phyloP scores from a whole-genome alignment of 768 basidiomycete genomes.

The Leccinum ochraceum region DNA sequence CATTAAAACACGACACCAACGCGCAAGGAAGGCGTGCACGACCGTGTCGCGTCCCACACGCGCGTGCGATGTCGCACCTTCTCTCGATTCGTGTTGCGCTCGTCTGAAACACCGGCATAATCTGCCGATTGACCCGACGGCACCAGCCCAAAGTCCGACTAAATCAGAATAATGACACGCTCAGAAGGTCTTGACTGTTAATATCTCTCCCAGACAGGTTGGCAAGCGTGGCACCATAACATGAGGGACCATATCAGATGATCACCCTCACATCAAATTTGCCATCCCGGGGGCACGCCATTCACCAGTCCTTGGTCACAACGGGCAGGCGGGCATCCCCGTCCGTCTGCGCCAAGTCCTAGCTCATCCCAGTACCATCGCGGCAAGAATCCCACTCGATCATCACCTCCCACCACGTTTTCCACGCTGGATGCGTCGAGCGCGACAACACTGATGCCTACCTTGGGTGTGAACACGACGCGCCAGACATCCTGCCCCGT shows the following conservation, averaged over 20 bases:
- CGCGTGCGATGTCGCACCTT: slow-evolving; percentile 1
- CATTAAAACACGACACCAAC: slow-evolving; percentile 18
- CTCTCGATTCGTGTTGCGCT: slow-evolving; percentile 7
- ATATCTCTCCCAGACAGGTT: slow-evolving; percentile 12
- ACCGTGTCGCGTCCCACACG: not conserved
- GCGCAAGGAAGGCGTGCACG: slow-evolving; percentile 7
- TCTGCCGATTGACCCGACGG: slow-evolving; percentile 18
- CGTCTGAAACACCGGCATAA: slow-evolving; percentile 17
- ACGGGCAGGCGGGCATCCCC: slow-evolving; percentile 9
- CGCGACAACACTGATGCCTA: slow-evolving; percentile 51
- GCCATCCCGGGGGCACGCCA: slow-evolving; percentile 22
- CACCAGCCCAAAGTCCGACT: slow-evolving; percentile 25
- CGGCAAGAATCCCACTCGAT: slow-evolving; percentile 79
- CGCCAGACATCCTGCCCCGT: slow-evolving; percentile 60
- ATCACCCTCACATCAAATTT: slow-evolving; percentile 23
- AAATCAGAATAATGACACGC: slow-evolving; percentile 24
- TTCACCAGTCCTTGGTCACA: slow-evolving; percentile 6
- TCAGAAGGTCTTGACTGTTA: slow-evolving; percentile 22
- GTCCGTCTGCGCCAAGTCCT: not conserved
- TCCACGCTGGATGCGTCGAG: slow-evolving; percentile 51
- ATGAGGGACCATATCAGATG: slow-evolving; percentile 22
- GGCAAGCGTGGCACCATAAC: slow-evolving; percentile 14
- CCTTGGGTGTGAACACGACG: slow-evolving; percentile 58
- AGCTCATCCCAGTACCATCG: slow-evolving; percentile 56
- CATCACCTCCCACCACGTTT: slow-evolving; percentile 67